Evolutionary conservation across 73 alveolate species (phyloP).

Genomic region (Blepharisma japonicum): DNA sequence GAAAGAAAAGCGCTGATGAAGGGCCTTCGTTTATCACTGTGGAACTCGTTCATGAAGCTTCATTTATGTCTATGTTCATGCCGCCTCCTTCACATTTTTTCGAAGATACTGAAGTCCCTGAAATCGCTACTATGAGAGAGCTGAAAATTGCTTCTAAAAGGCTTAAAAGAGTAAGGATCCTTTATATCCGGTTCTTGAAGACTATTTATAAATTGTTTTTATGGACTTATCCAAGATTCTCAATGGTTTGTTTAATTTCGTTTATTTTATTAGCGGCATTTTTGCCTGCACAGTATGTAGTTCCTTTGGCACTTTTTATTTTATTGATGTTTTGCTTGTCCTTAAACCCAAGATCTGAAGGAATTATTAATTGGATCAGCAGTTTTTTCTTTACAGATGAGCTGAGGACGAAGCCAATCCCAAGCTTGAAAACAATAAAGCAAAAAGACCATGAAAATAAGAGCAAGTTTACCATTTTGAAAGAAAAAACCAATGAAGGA

Average conservation of each 20-base stretch:
- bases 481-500: slow-evolving; percentile 26
- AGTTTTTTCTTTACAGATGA: neutral
- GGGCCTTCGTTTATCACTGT: neutral
- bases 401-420: neutral
- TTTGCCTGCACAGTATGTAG: neutral
- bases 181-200: neutral
- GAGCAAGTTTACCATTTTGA: neutral
- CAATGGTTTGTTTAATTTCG: neutral
- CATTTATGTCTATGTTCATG: neutral
- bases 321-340: neutral
- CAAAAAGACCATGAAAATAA: neutral
- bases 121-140: slow-evolving; percentile 5
- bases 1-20: neutral
- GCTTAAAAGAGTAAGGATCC: slow-evolving; percentile 20
- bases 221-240: slow-evolving; percentile 21
- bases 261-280: neutral
- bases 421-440: neutral
- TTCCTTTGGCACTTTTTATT: neutral
- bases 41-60: neutral
- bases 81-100: slow-evolving; percentile 12
- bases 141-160: slow-evolving; percentile 15
- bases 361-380: neutral
- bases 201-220: neutral
- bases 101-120: slow-evolving; percentile 1
- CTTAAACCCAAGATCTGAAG: neutral